A percentile compares a stretch with the other conserved stretches of the same genome.
phyloP scores from a whole-genome alignment of 495 filamentous ascomycete species.

The Penicillium mononematosum region DNA sequence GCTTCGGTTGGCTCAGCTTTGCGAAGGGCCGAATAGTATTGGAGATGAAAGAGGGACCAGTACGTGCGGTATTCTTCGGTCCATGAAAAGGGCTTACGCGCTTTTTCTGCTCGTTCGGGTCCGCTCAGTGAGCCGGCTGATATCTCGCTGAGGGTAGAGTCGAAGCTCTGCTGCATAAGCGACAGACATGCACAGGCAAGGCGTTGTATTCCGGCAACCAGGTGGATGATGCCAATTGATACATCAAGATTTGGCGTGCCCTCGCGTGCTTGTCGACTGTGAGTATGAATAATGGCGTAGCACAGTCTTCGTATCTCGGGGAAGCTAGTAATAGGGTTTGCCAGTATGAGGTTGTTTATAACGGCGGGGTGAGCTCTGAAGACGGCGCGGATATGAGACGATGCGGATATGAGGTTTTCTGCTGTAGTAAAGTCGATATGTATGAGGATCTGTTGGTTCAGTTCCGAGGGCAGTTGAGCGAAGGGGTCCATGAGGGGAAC shows the following conservation, averaged over 20 bases:
- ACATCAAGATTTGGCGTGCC: not conserved
- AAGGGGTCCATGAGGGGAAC: not conserved
- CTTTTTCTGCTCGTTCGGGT: not conserved
- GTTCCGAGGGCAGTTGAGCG: not conserved
- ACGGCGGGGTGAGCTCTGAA: not conserved
- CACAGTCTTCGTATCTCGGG: not conserved
- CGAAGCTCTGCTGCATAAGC: not conserved
- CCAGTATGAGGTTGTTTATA: not conserved
- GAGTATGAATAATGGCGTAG: not conserved
- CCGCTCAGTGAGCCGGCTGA: not conserved
- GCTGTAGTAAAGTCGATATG: not conserved
- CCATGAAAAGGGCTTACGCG: slow-evolving; percentile 9
- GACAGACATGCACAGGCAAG: not conserved
- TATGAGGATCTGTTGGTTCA: not conserved
- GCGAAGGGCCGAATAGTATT: slow-evolving; percentile 6
- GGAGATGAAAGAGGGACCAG: slow-evolving; percentile 14
- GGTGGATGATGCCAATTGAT: not conserved
- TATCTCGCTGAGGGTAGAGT: not conserved
- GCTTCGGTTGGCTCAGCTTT: not conserved
- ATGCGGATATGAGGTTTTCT: not conserved
- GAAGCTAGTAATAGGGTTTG: not conserved
- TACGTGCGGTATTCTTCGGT: slow-evolving; percentile 18
- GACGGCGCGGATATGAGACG: not conserved
- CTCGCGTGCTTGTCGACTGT: not conserved
- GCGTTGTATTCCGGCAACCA: not conserved